These are phyloP conservation scores for Ceratorhiza oryzae-sativae DNA, from an alignment of 1,284 basidiomycete species.

Conservation along the genomic window DNA sequence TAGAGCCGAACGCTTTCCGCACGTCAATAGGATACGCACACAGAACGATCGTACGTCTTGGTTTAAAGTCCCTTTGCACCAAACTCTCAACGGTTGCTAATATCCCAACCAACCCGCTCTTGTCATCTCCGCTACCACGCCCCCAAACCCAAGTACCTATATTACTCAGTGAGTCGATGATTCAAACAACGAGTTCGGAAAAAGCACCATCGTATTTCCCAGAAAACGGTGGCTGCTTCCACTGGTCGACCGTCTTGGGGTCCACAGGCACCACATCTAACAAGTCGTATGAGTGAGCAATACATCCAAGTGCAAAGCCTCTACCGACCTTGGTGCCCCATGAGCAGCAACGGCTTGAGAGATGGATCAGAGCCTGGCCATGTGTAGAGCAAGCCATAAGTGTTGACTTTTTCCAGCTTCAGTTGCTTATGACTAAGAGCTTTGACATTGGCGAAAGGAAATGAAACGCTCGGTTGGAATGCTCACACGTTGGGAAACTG, in stretches of 20 bases:
- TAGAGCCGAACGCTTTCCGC: too few species aligned
- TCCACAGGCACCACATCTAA: constrained; percentile 67
- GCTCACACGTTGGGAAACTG: constrained; percentile 51
- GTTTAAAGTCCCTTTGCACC: constrained; percentile 60
- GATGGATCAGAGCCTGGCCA: constrained; percentile 64
- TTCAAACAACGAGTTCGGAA: constrained; percentile 26
- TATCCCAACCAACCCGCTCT: constrained; percentile 64
- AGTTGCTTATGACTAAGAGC: constrained; percentile 59
- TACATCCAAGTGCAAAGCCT: constrained; percentile 20
- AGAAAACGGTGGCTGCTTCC: constrained; percentile 69
- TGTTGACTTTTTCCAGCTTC: constrained; percentile 64
- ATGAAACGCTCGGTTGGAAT: background rate
- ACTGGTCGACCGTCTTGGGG: constrained; percentile 59
- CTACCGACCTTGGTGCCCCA: constrained; percentile 68
- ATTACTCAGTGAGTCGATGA: constrained; percentile 19
- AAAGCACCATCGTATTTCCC: constrained; percentile 66
- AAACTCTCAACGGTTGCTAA: constrained; percentile 64
- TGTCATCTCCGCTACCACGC: constrained; percentile 68
- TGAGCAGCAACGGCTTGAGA: constrained; percentile 70
- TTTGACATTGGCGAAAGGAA: background rate
- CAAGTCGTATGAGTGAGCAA: constrained; percentile 2
- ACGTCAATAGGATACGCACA: background rate
- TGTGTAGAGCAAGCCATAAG: constrained; percentile 68
- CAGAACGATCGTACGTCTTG: constrained; percentile 63
- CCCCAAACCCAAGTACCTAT: constrained; percentile 66